These are phyloP conservation scores for Plicaturopsis crispa DNA, from an alignment of 768 basidiomycete genomes.

Conservation along the genomic window DNA sequence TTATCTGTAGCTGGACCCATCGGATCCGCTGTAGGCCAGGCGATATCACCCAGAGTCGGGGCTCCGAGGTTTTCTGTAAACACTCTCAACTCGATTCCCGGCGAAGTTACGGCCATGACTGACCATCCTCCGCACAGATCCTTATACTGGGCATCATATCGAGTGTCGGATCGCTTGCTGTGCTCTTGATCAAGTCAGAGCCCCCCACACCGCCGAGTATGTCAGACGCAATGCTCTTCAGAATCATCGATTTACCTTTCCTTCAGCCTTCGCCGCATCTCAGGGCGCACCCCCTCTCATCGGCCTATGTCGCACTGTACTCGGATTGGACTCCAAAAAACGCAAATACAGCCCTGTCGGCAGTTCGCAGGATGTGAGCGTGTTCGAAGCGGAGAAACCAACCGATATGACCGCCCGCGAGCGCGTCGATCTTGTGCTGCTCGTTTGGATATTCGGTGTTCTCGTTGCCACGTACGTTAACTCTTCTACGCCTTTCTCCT, in stretches of 20 bases:
- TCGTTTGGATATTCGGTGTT: conserved; percentile 53
- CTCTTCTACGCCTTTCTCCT: background rate
- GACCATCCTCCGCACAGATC: background rate
- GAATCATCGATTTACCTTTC: conserved; percentile 1
- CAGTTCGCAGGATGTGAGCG: too few species aligned
- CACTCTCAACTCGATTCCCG: conserved; percentile 1
- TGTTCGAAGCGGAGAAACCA: too few species aligned
- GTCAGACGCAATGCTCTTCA: background rate
- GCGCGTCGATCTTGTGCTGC: conserved; percentile 61
- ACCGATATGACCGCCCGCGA: conserved; percentile 62
- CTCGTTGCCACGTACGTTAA: conserved; percentile 53
- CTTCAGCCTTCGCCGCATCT: conserved; percentile 60
- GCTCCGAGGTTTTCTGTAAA: conserved; percentile 51
- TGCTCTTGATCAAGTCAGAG: background rate
- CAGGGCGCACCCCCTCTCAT: conserved; percentile 43
- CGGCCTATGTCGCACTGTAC: conserved; percentile 46
- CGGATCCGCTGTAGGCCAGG: conserved; percentile 65
- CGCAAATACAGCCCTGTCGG: conserved; percentile 28
- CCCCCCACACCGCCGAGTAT: background rate
- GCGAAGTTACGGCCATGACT: background rate
- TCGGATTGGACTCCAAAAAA: conserved; percentile 30
- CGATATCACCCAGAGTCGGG: conserved; percentile 58
- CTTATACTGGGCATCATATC: background rate
- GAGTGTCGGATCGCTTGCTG: background rate
- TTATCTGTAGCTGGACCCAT: conserved; percentile 54